Conservation (phyloP, 2,329 filamentous ascomycete species). For the Arthrinium puccinioides region DNA sequence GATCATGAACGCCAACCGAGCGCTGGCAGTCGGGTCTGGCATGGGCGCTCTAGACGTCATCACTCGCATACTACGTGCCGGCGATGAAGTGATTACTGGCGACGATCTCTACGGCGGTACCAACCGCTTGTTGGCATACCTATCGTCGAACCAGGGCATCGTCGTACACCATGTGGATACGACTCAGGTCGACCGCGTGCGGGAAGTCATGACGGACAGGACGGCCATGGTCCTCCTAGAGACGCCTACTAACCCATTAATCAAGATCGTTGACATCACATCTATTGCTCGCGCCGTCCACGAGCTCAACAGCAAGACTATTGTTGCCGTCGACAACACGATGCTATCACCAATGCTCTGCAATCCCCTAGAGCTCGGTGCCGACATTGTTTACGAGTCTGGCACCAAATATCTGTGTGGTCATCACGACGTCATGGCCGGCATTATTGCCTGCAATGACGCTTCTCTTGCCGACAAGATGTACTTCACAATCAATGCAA, state of each 20-base stretch:
- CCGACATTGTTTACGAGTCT: slow-evolving; percentile 94
- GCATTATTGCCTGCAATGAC: slow-evolving; percentile 89
- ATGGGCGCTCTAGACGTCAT: slow-evolving; percentile 98
- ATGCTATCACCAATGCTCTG: slow-evolving; percentile 95
- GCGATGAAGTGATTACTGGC: slow-evolving; percentile 94
- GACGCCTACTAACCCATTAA: slow-evolving; percentile 93
- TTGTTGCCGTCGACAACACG: slow-evolving; percentile 95
- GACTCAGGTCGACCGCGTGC: slow-evolving; percentile 66
- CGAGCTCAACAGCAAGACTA: slow-evolving; percentile 65
- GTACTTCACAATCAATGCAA: slow-evolving; percentile 95
- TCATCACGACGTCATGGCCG: slow-evolving; percentile 98
- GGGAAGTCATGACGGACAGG: slow-evolving; percentile 62
- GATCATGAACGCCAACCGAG: slow-evolving; percentile 93
- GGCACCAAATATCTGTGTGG: slow-evolving; percentile 97
- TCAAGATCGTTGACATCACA: slow-evolving; percentile 93
- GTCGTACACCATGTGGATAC: slow-evolving; percentile 95
- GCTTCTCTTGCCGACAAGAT: slow-evolving; percentile 74
- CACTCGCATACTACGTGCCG: slow-evolving; percentile 79
- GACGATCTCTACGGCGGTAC: slow-evolving; percentile 96
- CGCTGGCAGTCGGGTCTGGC: slow-evolving; percentile 87
- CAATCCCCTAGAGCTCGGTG: slow-evolving; percentile 89
- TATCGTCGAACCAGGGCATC: slow-evolving; percentile 84
- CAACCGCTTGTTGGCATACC: slow-evolving; percentile 85
- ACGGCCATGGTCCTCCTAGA: slow-evolving; percentile 95
- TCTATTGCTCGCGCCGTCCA: slow-evolving; percentile 72